phyloP scores from a whole-genome alignment of 2,329 filamentous ascomycete genomes.

The Xylariaceae sp. region DNA sequence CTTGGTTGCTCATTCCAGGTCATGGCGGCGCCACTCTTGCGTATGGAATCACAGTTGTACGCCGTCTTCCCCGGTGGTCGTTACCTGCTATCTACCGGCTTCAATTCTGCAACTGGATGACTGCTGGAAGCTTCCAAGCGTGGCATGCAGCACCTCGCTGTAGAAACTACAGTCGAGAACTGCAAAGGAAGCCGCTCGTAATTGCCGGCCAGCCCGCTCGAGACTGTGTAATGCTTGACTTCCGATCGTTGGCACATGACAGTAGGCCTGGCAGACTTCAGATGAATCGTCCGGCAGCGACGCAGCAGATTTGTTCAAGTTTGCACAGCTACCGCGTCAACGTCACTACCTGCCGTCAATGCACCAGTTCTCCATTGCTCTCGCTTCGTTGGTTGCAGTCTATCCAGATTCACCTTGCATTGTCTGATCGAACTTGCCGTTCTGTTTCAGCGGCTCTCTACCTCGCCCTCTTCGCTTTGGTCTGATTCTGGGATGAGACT shows the following conservation, averaged over 20 bases:
- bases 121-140: background rate
- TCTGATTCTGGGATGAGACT: background rate
- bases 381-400: background rate
- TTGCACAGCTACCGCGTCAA: background rate
- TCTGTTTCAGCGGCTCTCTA: background rate
- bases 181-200: background rate
- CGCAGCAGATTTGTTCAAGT: no score
- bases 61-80: background rate
- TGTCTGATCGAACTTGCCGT: conserved; percentile 1
- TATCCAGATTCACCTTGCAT: no score
- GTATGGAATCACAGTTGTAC: background rate
- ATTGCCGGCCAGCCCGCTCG: background rate
- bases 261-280: background rate
- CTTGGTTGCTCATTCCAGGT: background rate
- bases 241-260: background rate
- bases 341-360: background rate
- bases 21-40: background rate
- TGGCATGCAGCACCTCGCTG: background rate
- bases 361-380: no score
- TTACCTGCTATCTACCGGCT: background rate
- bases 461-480: background rate
- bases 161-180: background rate
- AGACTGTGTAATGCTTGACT: background rate
- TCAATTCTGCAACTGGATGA: background rate
- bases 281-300: no score